Evolutionary conservation across 140 eudicot genomes (phyloP).

Genomic region (Flaveria floridana): DNA sequence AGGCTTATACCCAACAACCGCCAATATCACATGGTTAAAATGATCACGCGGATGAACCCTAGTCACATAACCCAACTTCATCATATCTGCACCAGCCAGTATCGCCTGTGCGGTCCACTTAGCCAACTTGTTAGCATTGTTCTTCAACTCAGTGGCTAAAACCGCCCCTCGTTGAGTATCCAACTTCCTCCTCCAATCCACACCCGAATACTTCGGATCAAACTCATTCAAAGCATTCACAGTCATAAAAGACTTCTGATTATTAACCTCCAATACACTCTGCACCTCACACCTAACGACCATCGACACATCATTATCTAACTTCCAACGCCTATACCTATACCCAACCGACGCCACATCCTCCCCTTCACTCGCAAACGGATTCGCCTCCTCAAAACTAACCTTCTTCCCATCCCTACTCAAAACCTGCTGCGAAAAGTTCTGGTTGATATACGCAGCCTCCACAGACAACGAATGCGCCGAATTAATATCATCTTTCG

Average conservation of each 20-base stretch:
- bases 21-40: constrained; percentile 79
- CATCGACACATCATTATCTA: constrained; percentile 63
- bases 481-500: constrained; percentile 83
- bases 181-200: constrained; percentile 44
- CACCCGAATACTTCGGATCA: constrained; percentile 60
- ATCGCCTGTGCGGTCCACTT: constrained; percentile 90
- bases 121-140: constrained; percentile 81
- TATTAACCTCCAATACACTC: constrained; percentile 44
- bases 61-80: constrained; percentile 85
- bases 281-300: constrained; percentile 86
- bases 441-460: constrained; percentile 83
- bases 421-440: constrained; percentile 85
- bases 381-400: constrained; percentile 72
- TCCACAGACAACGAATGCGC: constrained; percentile 70
- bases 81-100: constrained; percentile 86
- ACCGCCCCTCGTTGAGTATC: constrained; percentile 95
- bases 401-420: constrained; percentile 69
- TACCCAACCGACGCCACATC: constrained; percentile 83
- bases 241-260: constrained; percentile 59
- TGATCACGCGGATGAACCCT: constrained; percentile 94
- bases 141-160: constrained; percentile 91
- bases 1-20: constrained; percentile 86
- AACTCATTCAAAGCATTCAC: constrained; percentile 83
- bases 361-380: constrained; percentile 80
- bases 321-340: constrained; percentile 81